These are phyloP conservation scores for Gentiana straminea DNA, from an alignment of 257 asterid species.

Conservation along the genomic window DNA sequence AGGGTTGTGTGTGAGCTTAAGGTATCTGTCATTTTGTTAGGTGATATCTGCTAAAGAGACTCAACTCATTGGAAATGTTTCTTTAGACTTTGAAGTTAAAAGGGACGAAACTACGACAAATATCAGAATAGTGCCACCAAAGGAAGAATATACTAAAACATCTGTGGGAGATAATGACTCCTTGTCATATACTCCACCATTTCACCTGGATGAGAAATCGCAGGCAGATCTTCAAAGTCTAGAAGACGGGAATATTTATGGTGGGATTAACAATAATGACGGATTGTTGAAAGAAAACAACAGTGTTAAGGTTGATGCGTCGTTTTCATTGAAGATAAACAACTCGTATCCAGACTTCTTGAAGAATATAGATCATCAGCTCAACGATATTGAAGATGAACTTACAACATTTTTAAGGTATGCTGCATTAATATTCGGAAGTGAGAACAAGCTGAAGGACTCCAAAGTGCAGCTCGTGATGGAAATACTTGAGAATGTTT, in stretches of 20 bases:
- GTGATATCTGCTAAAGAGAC: conserved; percentile 71
- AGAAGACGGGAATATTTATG: conserved; percentile 11
- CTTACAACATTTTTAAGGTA: conserved; percentile 46
- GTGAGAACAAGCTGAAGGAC: conserved; percentile 38
- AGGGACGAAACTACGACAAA: conserved; percentile 31
- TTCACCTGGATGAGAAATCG: conserved; percentile 21
- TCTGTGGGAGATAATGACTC: conserved; percentile 19
- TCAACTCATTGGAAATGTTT: conserved; percentile 65
- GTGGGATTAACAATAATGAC: conserved; percentile 16
- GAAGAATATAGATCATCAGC: conserved; percentile 47
- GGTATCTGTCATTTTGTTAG: conserved; percentile 26
- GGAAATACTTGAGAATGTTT: conserved; percentile 49
- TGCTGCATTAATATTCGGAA: conserved; percentile 43
- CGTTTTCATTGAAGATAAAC: conserved; percentile 20
- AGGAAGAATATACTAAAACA: conserved; percentile 22
- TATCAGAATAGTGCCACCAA: conserved; percentile 55
- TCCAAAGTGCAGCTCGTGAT: conserved; percentile 38
- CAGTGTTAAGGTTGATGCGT: conserved; percentile 15
- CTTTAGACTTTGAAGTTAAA: conserved; percentile 42
- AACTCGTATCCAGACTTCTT: conserved; percentile 56
- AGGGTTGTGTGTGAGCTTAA: not conserved
- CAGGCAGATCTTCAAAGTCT: conserved; percentile 18
- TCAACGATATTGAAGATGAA: conserved; percentile 56
- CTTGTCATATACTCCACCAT: conserved; percentile 14
- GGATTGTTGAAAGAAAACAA: conserved; percentile 13